Conservation (phyloP, 768 basidiomycete genomes). For the Macrolepiota dolichaula region DNA sequence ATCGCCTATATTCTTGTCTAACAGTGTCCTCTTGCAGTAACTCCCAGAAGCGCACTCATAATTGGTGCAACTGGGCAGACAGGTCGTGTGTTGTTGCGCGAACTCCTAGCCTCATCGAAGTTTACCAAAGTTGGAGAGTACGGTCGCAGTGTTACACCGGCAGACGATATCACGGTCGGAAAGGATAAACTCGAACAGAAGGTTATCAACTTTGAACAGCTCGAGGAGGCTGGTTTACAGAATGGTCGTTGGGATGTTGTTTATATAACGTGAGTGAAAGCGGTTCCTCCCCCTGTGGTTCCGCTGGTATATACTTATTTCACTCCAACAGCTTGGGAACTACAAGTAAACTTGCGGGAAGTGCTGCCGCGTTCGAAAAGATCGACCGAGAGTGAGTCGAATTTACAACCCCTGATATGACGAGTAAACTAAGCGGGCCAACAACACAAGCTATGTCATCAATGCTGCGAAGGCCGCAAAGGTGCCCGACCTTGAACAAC, state of each 20-base stretch:
- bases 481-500: constrained; percentile 47
- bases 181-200: constrained; percentile 68
- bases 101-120: constrained; percentile 54
- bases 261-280: constrained; percentile 54
- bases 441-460: constrained; percentile 58
- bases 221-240: constrained; percentile 47
- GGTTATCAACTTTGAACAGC: constrained; percentile 64
- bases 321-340: constrained; percentile 56
- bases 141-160: constrained; percentile 57
- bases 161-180: constrained; percentile 33
- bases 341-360: constrained; percentile 55
- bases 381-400: constrained; percentile 69
- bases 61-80: constrained; percentile 73
- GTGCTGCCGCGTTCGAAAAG: constrained; percentile 65
- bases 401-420: neutral
- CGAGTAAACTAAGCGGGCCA: neutral
- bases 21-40: neutral
- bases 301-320: neutral
- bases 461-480: constrained; percentile 68
- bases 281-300: neutral
- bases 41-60: constrained; percentile 55
- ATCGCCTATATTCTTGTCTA: neutral
- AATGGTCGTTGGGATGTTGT: constrained; percentile 71
- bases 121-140: constrained; percentile 65
- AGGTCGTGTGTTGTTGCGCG: constrained; percentile 57